phyloP scores from a whole-genome alignment of 73 alveolate genomes.

The Tetrahymena malaccensis region DNA sequence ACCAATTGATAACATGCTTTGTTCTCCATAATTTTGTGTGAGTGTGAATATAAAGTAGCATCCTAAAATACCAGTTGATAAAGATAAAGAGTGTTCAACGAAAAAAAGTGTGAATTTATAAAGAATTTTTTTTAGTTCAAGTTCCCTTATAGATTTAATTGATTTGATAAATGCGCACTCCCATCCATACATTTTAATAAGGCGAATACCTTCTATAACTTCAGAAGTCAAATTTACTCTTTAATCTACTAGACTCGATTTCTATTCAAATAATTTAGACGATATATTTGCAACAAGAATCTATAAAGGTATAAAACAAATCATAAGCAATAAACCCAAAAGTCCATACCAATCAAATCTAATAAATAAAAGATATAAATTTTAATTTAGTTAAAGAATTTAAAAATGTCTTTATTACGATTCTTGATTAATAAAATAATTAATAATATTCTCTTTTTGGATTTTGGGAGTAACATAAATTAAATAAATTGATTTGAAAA shows the following conservation, averaged over 20 bases:
- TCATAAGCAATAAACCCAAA: neutral
- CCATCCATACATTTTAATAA: conserved; percentile 29
- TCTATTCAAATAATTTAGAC: neutral
- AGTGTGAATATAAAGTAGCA: neutral
- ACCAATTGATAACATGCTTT: neutral
- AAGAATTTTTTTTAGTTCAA: neutral
- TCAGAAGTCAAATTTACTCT: conserved; percentile 4
- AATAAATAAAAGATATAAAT: neutral
- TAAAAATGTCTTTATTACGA: neutral
- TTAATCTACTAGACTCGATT: neutral
- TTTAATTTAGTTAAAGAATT: too few relatives aligned
- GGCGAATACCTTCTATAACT: conserved; percentile 14
- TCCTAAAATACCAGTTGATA: neutral
- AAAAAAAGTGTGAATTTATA: neutral
- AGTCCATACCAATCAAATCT: neutral
- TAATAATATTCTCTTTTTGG: too few relatives aligned
- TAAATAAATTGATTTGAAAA: too few relatives aligned
- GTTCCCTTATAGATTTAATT: neutral
- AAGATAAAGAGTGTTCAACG: neutral
- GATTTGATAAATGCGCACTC: neutral
- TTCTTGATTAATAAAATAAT: neutral
- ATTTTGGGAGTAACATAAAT: too few relatives aligned
- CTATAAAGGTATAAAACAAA: neutral
- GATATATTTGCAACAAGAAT: neutral
- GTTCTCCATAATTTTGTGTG: neutral